Evolutionary conservation across 2,329 filamentous ascomycete genomes (phyloP), one percentile per base, ranked within the genome.

Genomic region (Harringtonia aguacate): DNA sequence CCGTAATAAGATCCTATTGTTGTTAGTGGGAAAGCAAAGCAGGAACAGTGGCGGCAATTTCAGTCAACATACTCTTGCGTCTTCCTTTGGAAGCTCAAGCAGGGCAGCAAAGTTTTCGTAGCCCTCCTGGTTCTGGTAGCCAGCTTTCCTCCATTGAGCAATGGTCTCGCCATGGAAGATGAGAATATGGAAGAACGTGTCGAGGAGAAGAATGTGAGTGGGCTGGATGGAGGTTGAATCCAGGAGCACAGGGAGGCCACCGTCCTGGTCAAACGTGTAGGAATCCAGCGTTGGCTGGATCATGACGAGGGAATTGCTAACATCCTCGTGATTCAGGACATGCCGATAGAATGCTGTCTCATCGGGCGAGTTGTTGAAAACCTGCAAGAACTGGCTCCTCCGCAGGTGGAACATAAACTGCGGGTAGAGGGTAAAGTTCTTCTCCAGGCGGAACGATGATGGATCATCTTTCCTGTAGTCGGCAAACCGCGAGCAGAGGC

Each of bases 321-420:
- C 88, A 63, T 97, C 92, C 63, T 98, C 92, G 56, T 97, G 89
- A 61, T 97, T 94, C 51, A 98, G 73, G 4, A 98, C 88, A 59
- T 98, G 92, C 48, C 92, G 79, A 61, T 97, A 95, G 66, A 98
- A 98, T n/a, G 92, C 92, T 21, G 92, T 98, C 66, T 98, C 92
- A 56, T 98, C 92, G 8, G 92, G 92, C 0, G 90, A 97, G 64
- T 97, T 98, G 72, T 98, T 98, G 77, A 98, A 98, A 46, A 98
- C 89, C 60, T 98, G 92, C 52, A 98, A 66, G 71, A 98, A 98
- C 64, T 97, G 92, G 65, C 88, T 95, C 64, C 92, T 80, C 55
- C 92, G 84, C 48, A 98, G 75, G 63, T 98, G 92, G 73, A 98
- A 98, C 92, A 98, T 98, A 68, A 98, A 98, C 61, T 98, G 92